Evolutionary conservation across 495 filamentous ascomycete species (phyloP).

Genomic region (Talaromyces stipitatus): DNA sequence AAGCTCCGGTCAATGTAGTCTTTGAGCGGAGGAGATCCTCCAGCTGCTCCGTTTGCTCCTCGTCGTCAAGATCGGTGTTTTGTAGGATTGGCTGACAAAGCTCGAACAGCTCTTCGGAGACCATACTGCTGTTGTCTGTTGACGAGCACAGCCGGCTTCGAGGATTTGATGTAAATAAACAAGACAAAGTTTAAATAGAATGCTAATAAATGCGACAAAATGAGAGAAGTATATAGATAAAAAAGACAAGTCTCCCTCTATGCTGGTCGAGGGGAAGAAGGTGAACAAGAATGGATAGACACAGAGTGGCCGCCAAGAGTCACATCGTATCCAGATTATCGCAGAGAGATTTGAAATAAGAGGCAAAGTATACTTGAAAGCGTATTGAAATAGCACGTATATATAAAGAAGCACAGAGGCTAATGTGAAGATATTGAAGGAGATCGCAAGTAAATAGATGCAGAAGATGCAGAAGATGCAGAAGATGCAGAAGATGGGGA

Average conservation of each 20-base stretch:
- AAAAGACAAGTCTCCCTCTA: neutral
- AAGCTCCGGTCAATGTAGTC: conserved; percentile 65
- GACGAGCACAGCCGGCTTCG: neutral
- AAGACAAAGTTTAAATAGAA: neutral
- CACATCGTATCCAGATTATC: neutral
- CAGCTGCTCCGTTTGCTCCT: conserved; percentile 90
- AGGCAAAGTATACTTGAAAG: neutral
- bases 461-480: neutral
- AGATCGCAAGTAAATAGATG: neutral
- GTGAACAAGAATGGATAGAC: neutral
- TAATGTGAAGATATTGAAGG: neutral
- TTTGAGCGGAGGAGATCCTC: conserved; percentile 78
- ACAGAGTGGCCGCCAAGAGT: neutral
- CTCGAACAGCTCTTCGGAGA: conserved; percentile 87
- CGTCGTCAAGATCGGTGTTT: conserved; percentile 76
- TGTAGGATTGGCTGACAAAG: conserved; percentile 82
- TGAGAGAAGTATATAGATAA: neutral
- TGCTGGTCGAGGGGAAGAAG: conserved; percentile 4
- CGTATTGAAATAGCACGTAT: neutral
- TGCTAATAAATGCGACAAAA: neutral
- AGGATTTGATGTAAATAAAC: neutral
- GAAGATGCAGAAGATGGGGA: neutral
- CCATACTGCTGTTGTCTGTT: conserved; percentile 47
- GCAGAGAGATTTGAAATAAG: neutral
- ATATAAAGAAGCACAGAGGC: neutral